A percentile compares a stretch with the other conserved stretches of the same genome.
Conservation (phyloP, 345 rosid genomes). For the Syzygium aromaticum region DNA sequence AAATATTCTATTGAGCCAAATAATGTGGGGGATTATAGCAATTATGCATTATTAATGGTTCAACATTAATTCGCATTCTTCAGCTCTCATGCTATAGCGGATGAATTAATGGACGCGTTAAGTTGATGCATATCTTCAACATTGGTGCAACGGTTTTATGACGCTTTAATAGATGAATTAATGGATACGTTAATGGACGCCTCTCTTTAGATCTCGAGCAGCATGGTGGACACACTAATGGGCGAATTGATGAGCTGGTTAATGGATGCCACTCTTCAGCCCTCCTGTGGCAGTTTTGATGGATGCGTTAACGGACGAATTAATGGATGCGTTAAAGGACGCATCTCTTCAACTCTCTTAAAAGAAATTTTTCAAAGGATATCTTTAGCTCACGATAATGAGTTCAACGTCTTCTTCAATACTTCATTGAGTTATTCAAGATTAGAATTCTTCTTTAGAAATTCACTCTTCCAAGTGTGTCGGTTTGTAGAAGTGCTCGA, state of each 20-base stretch:
- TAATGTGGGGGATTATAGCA: not conserved
- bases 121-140: fast-evolving
- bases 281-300: not conserved
- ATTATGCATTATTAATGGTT: too few relatives aligned
- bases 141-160: not conserved
- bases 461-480: not conserved
- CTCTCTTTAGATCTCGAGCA: not conserved
- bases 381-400: too few relatives aligned
- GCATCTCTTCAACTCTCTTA: too few relatives aligned
- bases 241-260: not conserved
- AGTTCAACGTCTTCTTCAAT: not conserved
- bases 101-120: not conserved
- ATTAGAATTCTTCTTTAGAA: not conserved
- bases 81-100: too few relatives aligned
- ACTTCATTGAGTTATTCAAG: not conserved
- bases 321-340: too few relatives aligned
- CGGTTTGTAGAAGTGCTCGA: fast-evolving
- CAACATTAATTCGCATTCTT: not conserved
- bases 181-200: not conserved
- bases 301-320: not conserved
- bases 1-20: not conserved
- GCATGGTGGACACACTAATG: not conserved
- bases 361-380: too few relatives aligned
- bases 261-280: not conserved
- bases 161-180: not conserved